These are phyloP conservation scores for Dillenia suffruticosa DNA, from an alignment of 164 flowering plant species.

Conservation along the genomic window DNA sequence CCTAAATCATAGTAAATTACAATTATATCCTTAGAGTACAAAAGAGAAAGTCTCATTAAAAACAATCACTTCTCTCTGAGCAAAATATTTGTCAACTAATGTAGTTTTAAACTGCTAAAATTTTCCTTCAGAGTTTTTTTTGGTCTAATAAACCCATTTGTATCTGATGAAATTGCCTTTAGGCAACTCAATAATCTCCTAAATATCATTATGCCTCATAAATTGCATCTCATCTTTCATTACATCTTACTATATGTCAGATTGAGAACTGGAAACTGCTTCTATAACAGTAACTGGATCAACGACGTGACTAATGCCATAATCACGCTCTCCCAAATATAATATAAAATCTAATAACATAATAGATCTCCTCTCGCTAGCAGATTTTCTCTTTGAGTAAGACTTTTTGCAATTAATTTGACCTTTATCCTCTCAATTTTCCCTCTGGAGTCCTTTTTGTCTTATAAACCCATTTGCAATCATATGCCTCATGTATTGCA, in stretches of 20 bases:
- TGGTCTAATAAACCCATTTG: slow-evolving; percentile 5
- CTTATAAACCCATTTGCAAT: slow-evolving; percentile 6
- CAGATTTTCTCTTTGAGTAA: too few relatives aligned
- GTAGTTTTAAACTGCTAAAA: too few relatives aligned
- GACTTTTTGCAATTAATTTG: too few relatives aligned
- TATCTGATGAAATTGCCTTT: background rate
- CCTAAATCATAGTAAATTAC: background rate
- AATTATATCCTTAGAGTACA: background rate
- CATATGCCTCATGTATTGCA: background rate
- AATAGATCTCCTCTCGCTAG: too few relatives aligned
- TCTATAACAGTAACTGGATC: too few relatives aligned
- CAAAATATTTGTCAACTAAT: background rate
- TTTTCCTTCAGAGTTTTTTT: background rate
- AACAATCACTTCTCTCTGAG: slow-evolving; percentile 1
- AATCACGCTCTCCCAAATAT: too few relatives aligned
- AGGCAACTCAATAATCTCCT: background rate
- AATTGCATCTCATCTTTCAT: background rate
- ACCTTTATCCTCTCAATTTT: slow-evolving; percentile 1
- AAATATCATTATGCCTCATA: background rate
- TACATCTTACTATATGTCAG: background rate
- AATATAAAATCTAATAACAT: too few relatives aligned
- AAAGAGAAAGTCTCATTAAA: slow-evolving; percentile 8
- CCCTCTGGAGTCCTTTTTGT: background rate
- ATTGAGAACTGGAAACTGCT: too few relatives aligned
- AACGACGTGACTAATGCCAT: too few relatives aligned